Base-by-base conservation (phyloP, 371 early-diverging fungal genomes). In the Mortierella sp. region DNA sequence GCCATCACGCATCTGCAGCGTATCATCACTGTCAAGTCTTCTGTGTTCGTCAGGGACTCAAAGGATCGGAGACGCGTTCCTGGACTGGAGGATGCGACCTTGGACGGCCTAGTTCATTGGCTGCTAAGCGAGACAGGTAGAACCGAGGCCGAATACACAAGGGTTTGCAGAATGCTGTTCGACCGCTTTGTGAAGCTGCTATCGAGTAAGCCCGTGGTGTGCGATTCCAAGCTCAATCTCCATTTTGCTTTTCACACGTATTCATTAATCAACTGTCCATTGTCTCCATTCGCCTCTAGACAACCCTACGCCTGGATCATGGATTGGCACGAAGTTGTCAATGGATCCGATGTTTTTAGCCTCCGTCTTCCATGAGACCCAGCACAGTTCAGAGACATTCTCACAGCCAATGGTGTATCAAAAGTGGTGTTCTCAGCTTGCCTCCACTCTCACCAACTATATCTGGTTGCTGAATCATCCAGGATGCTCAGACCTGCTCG, bases 1-100 rank as follows among this genome's bases (percentile, higher is more conserved):
- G 88, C 92, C 0, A 86, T 93, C 21, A 60, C 78, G 0, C 89
- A 90, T 70, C 60, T 90, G 14, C 80, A 83, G 39, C 83, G 89
- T 12, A 92, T 93, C 37, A 70, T 93, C 8, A 72, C 71, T 19
- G 78, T 70, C 12, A 87, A 85, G 59, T 19, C 81, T 0, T 14
- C 60, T 14, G 4, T 86, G 2, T 93, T 94, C 69, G 19, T 79
- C 19, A 69, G 65, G 4, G 72, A 67, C 17, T 71, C 80, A 1
- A 42, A 43, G 6, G 55, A 46, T 6, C 81, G 90, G 31, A 60
- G 91, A 17, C 54, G 72, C n/a, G 83, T 91, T 44, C 81, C 86
- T 6, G 88, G 84, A 2, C 46, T 85, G 3, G 65, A 80, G 6
- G 53, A 47, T 14, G 67, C 83, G 0, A 82, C 86, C 48, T 54